A percentile compares a stretch with the other conserved stretches of the same genome.
phyloP scores from a whole-genome alignment of 306 rosid genomes.

The Psophocarpus tetragonolobus region DNA sequence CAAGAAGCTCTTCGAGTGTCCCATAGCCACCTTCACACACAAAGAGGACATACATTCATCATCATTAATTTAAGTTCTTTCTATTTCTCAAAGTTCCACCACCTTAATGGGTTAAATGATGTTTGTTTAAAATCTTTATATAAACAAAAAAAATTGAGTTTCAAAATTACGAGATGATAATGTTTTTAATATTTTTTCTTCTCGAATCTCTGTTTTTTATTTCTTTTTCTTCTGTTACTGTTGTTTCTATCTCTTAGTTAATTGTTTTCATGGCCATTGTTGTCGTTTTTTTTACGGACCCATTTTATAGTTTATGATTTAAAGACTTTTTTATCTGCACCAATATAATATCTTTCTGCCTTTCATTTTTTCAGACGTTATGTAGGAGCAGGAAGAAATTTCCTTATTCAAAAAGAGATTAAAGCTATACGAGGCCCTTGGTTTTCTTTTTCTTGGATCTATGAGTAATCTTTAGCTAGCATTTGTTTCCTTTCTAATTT shows the following conservation, averaged over 20 bases:
- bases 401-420: not conserved
- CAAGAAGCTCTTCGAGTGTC: slow-evolving; percentile 98
- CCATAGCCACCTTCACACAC: slow-evolving; percentile 87
- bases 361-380: too few species aligned
- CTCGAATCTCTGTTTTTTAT: not conserved
- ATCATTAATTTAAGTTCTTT: not conserved
- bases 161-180: not conserved
- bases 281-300: not conserved
- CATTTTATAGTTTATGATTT: not conserved
- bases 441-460: not conserved
- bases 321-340: too few species aligned
- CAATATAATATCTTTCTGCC: too few species aligned
- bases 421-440: not conserved
- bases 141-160: not conserved
- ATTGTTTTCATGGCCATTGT: not conserved
- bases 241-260: not conserved
- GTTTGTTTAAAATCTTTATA: not conserved
- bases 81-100: not conserved
- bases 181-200: not conserved
- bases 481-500: not conserved
- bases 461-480: not conserved
- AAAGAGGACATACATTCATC: not conserved
- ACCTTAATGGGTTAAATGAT: not conserved
- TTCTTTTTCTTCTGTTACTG: not conserved
- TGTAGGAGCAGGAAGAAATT: too few species aligned